Conservation (phyloP, 2,329 filamentous ascomycete genomes). For the Calycina marina region DNA sequence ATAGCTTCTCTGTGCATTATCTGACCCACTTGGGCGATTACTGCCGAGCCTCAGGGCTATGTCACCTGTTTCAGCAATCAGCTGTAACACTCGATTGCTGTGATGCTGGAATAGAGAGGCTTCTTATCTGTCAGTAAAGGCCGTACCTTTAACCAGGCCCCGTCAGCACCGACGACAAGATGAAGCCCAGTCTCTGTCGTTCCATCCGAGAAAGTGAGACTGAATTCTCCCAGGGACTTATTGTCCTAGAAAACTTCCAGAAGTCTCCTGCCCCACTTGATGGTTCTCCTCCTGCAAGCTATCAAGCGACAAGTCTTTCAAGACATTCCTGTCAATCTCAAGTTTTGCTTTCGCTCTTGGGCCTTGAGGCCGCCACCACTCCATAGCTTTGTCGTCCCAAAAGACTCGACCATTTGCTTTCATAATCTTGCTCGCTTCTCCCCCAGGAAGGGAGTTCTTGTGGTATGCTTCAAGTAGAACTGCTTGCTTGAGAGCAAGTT, state of each 20-base stretch:
- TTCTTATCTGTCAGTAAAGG: conserved; percentile 16
- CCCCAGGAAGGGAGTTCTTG: conserved; percentile 27
- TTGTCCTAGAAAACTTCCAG: conserved; percentile 3
- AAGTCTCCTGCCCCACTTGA: conserved; percentile 28
- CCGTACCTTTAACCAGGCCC: conserved; percentile 27
- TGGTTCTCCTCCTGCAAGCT: conserved; percentile 19
- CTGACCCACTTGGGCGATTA: too few species aligned
- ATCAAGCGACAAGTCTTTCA: conserved; percentile 24
- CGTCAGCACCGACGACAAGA: conserved; percentile 27
- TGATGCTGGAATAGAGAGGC: conserved; percentile 26
- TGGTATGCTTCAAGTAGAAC: conserved; percentile 19
- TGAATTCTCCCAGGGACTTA: conserved; percentile 5
- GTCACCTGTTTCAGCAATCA: too few species aligned
- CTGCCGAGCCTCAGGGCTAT: too few species aligned
- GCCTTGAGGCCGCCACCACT: too few species aligned
- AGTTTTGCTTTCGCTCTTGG: too few species aligned
- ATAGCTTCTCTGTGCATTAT: too few species aligned
- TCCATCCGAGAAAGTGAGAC: conserved; percentile 8
- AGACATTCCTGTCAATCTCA: conserved; percentile 26
- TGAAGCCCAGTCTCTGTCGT: conserved; percentile 20
- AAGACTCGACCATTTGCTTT: conserved; percentile 16
- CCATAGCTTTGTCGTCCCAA: conserved; percentile 10
- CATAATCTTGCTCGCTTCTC: conserved; percentile 27
- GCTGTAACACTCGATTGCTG: too few species aligned
- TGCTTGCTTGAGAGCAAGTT: conserved; percentile 21